A percentile compares a stretch with the other conserved stretches of the same genome.
These are phyloP conservation scores for Capsicum pubescens DNA, from an alignment of 257 asterid genomes.

Conservation along the genomic window DNA sequence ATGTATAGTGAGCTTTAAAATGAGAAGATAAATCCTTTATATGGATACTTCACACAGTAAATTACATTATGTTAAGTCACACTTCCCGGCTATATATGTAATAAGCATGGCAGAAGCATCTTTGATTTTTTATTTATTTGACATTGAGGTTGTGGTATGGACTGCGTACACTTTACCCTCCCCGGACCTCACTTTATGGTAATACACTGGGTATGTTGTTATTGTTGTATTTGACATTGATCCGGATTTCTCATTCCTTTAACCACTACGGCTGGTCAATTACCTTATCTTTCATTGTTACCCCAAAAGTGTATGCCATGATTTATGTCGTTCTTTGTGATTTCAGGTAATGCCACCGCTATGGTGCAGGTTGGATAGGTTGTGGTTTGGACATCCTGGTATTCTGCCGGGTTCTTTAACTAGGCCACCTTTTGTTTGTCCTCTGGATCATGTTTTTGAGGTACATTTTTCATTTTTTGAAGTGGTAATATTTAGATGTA, in stretches of 20 bases:
- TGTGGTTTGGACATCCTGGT: conserved; percentile 99
- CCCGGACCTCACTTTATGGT: too few species aligned
- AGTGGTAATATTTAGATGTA: conserved; percentile 27
- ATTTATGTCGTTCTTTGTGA: conserved; percentile 63
- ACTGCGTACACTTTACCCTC: too few species aligned
- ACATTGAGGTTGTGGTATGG: too few species aligned
- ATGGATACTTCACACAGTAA: not conserved
- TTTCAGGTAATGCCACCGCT: conserved; percentile 99
- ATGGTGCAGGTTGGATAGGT: conserved; percentile 99
- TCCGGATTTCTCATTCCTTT: not conserved
- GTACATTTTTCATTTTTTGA: conserved; percentile 47
- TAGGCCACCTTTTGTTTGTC: conserved; percentile 93
- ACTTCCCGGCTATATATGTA: not conserved
- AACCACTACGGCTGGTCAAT: not conserved
- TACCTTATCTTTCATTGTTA: not conserved
- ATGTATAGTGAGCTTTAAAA: not conserved
- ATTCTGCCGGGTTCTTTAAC: conserved; percentile 74
- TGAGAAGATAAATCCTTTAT: conserved; percentile 10
- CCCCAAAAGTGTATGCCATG: not conserved
- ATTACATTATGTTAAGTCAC: not conserved
- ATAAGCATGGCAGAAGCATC: conserved; percentile 26
- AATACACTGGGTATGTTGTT: too few species aligned
- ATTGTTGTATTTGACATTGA: not conserved
- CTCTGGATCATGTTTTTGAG: conserved; percentile 96
- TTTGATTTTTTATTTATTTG: conserved; percentile 29